Evolutionary conservation across 169 alveolate species (phyloP).

Genomic region (Babesia gibsoni): DNA sequence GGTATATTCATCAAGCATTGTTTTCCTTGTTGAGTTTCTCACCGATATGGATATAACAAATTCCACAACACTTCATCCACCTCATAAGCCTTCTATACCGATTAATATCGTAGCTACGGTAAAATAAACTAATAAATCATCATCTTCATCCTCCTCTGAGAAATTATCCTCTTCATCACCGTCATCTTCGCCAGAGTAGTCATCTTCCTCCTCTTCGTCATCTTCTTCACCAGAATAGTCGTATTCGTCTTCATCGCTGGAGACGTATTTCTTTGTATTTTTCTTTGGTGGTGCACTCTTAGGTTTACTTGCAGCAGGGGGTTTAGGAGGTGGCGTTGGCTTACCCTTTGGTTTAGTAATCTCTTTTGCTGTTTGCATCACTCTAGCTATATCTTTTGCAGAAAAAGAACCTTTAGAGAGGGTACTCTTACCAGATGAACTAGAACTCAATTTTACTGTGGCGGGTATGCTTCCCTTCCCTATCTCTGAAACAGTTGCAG

Average conservation of each 20-base stretch:
- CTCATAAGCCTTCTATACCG: too few species aligned
- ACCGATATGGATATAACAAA: too few species aligned
- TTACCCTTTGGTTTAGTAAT: neutral
- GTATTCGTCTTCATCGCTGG: constrained; percentile 29
- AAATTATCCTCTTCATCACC: constrained; percentile 17
- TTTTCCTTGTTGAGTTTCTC: too few species aligned
- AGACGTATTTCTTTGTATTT: neutral
- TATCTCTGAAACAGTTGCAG: too few species aligned
- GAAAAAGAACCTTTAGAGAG: constrained; percentile 15
- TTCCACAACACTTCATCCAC: too few species aligned
- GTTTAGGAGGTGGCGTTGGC: neutral
- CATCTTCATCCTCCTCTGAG: too few species aligned
- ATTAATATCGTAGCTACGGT: too few species aligned
- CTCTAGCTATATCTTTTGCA: constrained; percentile 15
- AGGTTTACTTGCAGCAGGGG: neutral
- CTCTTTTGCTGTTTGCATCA: neutral
- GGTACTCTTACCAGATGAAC: too few species aligned
- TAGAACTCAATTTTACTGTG: too few species aligned
- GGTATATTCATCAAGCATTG: too few species aligned
- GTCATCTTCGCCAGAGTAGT: constrained; percentile 5
- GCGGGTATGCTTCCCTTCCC: too few species aligned
- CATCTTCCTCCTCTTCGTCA: neutral
- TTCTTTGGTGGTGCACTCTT: constrained; percentile 9
- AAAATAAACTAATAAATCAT: too few species aligned
- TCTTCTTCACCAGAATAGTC: constrained; percentile 14